phyloP scores from a whole-genome alignment of 306 rosid genomes.

The Cucurbita argyrosperma region DNA sequence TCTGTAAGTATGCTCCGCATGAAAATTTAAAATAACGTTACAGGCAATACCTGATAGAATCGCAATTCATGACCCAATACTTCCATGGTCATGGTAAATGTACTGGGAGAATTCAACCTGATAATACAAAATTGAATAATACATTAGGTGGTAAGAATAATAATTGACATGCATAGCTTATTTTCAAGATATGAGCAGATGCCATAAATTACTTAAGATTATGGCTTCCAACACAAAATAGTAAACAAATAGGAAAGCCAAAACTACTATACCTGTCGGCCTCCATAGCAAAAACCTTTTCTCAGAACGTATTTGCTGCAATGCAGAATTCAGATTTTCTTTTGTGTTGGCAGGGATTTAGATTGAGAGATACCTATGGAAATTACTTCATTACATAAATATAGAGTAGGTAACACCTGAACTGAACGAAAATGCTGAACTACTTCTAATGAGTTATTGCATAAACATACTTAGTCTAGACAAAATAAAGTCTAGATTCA shows the following conservation, averaged over 20 bases:
- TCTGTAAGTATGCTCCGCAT: not conserved
- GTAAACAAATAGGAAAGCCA: not conserved
- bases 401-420: not conserved
- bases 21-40: not conserved
- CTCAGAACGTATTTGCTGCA: not conserved
- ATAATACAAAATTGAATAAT: slow-evolving; percentile 1
- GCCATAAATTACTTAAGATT: not conserved
- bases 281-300: slow-evolving; percentile 16
- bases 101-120: slow-evolving; percentile 76
- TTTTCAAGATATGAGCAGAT: not conserved
- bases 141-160: not conserved
- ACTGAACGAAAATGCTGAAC: not conserved
- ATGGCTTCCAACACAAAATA: not conserved
- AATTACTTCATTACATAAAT: not conserved
- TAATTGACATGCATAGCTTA: not conserved
- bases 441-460: not conserved
- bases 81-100: slow-evolving; percentile 76
- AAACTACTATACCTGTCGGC: slow-evolving; percentile 18
- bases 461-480: not conserved
- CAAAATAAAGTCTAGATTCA: too few species aligned
- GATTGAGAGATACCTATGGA: not conserved
- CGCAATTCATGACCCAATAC: slow-evolving; percentile 69
- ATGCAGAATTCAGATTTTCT: not conserved
- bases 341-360: not conserved
- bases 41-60: slow-evolving; percentile 54